Conservation (phyloP, 192 early-diverging fungal species). For the Coemansia sp. region DNA sequence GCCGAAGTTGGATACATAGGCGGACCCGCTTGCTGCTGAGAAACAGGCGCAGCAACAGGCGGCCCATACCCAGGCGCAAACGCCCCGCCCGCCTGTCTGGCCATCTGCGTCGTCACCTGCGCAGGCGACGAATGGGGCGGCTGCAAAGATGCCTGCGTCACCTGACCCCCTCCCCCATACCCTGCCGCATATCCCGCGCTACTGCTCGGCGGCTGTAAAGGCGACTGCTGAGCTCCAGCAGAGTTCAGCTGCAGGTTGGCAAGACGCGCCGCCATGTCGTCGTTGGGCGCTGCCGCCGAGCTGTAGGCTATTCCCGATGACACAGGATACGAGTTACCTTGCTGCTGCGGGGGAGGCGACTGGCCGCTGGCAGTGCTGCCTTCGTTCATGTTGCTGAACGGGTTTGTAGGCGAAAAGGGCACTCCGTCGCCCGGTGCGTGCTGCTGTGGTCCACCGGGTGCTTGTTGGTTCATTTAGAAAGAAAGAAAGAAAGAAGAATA, state of each 20-base stretch:
- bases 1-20: neutral
- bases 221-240: too few relatives aligned
- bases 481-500: neutral
- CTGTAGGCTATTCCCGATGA: neutral
- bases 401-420: constrained; percentile 46
- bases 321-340: neutral
- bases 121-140: constrained; percentile 16
- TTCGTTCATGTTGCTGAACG: constrained; percentile 37
- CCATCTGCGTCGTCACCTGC: constrained; percentile 8
- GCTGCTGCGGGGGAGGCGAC: constrained; percentile 10
- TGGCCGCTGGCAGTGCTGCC: neutral
- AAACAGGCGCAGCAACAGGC: neutral
- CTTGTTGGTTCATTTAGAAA: constrained; percentile 17
- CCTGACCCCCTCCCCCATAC: constrained; percentile 23
- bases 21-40: constrained; percentile 4
- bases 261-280: constrained; percentile 26
- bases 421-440: constrained; percentile 5
- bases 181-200: constrained; percentile 5
- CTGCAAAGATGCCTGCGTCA: constrained; percentile 20
- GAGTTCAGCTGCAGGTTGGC: constrained; percentile 45
- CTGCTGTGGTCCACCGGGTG: constrained; percentile 3
- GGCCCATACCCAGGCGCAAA: constrained; percentile 53
- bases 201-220: constrained; percentile 3
- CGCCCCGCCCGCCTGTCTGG: constrained; percentile 11
- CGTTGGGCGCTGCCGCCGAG: neutral